Evolutionary conservation across 1,284 basidiomycete genomes (phyloP).

Genomic region (Clitocybe nebularis): DNA sequence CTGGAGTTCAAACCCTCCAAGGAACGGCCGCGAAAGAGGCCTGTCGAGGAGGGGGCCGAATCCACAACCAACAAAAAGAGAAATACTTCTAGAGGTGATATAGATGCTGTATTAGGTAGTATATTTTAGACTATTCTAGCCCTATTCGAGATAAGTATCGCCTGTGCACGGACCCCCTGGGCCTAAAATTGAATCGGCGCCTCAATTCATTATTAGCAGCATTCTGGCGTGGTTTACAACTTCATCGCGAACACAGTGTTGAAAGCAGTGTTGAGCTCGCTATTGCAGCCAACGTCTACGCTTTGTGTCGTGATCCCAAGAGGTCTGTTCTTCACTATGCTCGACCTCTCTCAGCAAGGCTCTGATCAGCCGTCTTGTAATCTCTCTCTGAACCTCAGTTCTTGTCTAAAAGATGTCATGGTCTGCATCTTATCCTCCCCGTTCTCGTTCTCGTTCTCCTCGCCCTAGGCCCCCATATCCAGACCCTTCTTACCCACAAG

Average conservation of each 20-base stretch:
- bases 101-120: slow-evolving; percentile 12
- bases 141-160: background rate
- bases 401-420: slow-evolving; percentile 56
- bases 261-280: slow-evolving; percentile 53
- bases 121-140: slow-evolving; percentile 5
- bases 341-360: slow-evolving; percentile 65
- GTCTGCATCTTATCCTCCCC: slow-evolving; percentile 69
- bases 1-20: slow-evolving; percentile 34
- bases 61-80: slow-evolving; percentile 5
- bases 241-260: slow-evolving; percentile 66
- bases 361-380: slow-evolving; percentile 64
- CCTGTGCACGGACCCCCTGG: slow-evolving; percentile 20
- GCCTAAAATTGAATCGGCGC: slow-evolving; percentile 40
- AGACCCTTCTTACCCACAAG: slow-evolving; percentile 51
- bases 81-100: slow-evolving; percentile 3
- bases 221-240: slow-evolving; percentile 25
- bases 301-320: slow-evolving; percentile 62
- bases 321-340: slow-evolving; percentile 89
- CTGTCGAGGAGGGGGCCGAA: slow-evolving; percentile 7
- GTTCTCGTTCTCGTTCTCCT: slow-evolving; percentile 78
- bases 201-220: slow-evolving; percentile 29
- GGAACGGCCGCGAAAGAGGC: slow-evolving; percentile 22
- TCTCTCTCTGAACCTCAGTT: slow-evolving; percentile 61
- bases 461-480: slow-evolving; percentile 54
- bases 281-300: slow-evolving; percentile 52